Evolutionary conservation across 805 yeast genomes (phyloP), one percentile per base, ranked within the genome.

Genomic region (Zygosaccharomyces bailii): DNA sequence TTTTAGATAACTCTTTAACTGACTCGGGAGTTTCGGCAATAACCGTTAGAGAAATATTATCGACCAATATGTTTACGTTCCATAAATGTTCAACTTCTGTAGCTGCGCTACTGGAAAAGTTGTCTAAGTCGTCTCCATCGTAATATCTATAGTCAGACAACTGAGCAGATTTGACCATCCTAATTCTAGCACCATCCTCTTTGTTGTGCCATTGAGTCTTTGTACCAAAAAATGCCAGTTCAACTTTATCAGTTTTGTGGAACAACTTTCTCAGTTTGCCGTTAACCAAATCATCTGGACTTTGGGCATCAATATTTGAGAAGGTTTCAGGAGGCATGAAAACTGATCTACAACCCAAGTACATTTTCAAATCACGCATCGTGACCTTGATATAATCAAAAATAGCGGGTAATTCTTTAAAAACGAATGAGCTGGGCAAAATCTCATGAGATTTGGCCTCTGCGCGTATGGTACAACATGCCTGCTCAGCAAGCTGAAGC

Each of bases 281-380:
- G 46, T 61, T 61, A 2, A 71, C 65, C n/a, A 69, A 50, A 49
- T 72, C 75, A 36, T 68, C 67, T 17, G 64, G 56, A 32, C 70
- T 62, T 32, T 65, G 69, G 2, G 67, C 44, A 6, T 61, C 61
- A 1, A 63, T 39, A 2, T 50, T 43, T 17, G 69, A 61, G 37
- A 71, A 62, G 1, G 66, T 52, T 18, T 67, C 69, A 14, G 69
- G 64, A 4, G 75, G 71, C 55, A 73, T 57, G 38, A 73, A 59
- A 2, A 73, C 63, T 1, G 77, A 73, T 30, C 78, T 63, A 6
- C 73, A 65, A 3, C 76, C 76, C 9, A 71, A 35, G 2, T 59
- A 43, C 1, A 68, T 21, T 2, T 48, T 49, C 4, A 67, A 51
- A 10, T 59, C 52, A 10, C 45, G 39, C 5, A 62, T 35, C 37